Base-by-base conservation (phyloP, 371 early-diverging fungal species). In the Mortierella sp. region DNA sequence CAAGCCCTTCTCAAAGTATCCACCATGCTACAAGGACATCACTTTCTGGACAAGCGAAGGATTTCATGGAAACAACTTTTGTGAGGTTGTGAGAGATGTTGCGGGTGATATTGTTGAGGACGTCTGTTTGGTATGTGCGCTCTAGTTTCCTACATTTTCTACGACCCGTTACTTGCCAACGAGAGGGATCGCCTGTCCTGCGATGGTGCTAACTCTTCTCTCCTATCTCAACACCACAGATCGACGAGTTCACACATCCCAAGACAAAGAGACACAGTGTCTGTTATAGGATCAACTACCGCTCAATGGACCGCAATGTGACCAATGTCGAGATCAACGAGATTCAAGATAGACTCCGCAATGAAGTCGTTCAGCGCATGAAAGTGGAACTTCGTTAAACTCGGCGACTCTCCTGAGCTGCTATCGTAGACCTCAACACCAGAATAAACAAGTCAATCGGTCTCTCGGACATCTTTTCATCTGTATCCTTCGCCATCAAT, bases 71-170 rank as follows among this genome's bases (percentile, higher is more conserved):
- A 98, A 98, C 81, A 93, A 95, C 72, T 88, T 98, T 79, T 93
- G 90, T 78, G 98, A 98, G 64, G 64, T 96, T 43, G 93, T 98
- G 9, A 88, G 98, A 47, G 95, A 95, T 60, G 88, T 90, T 26
- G 98, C 96, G 7, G 95, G 95, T 43, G 98, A 98, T 72, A 80
- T 96, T 61, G 96, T 91, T 0, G 97, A 98, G 81, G 89, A 89
- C 56, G 98, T 96, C 19, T 82, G 86, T 45, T 76, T 95, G 88
- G 91, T 93, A 81, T 10, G 48, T 51, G 16, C 10, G 8, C 19
- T 45, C 19, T 45, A 16, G 48, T 23, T 23, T 23, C 9, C 52
- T 41, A 49, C 16, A 19, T 48, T 23, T 38, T 3, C 27, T 8
- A 41, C 3, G 1, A 12, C 27, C 26, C 6, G 23, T 21, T 34